A percentile compares a stretch with the other conserved stretches of the same genome.
Conservation (phyloP, 2,329 filamentous ascomycete species). For the Blastomyces percursus region DNA sequence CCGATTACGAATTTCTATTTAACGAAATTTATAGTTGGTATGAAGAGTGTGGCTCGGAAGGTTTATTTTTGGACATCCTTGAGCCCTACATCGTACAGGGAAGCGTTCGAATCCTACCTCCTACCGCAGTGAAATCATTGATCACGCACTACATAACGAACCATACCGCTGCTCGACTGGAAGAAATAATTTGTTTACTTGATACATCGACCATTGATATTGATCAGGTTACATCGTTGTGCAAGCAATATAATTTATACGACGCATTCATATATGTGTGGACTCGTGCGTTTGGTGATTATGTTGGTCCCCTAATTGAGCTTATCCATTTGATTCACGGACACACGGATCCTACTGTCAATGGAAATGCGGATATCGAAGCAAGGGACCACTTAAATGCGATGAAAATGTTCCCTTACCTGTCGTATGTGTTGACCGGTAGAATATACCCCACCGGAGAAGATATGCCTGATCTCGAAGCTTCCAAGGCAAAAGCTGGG, state of each 20-base stretch:
- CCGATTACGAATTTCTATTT: conserved; percentile 73
- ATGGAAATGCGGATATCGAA: conserved; percentile 44
- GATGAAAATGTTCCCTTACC: conserved; percentile 85
- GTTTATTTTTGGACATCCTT: conserved; percentile 74
- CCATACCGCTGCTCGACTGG: conserved; percentile 65
- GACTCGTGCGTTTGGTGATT: conserved; percentile 83
- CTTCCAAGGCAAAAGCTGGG: conserved; percentile 68
- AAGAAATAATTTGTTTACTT: conserved; percentile 90
- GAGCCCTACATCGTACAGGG: conserved; percentile 79
- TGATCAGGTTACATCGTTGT: conserved; percentile 80
- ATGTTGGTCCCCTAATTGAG: conserved; percentile 80
- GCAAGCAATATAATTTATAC: conserved; percentile 84
- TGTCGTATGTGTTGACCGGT: conserved; percentile 83
- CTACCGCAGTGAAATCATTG: conserved; percentile 73
- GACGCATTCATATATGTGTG: conserved; percentile 95
- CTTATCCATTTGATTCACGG: conserved; percentile 46
- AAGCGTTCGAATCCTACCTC: conserved; percentile 63
- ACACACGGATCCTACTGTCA: conserved; percentile 17
- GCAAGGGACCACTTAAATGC: conserved; percentile 51
- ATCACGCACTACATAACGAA: conserved; percentile 69
- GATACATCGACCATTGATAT: conserved; percentile 85
- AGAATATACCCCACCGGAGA: conserved; percentile 84
- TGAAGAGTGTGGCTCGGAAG: conserved; percentile 60
- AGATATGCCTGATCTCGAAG: conserved; percentile 58
- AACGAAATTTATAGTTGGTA: conserved; percentile 86